Conservation (phyloP, 768 basidiomycete genomes). For the Tubosaeta brunneosetosa region DNA sequence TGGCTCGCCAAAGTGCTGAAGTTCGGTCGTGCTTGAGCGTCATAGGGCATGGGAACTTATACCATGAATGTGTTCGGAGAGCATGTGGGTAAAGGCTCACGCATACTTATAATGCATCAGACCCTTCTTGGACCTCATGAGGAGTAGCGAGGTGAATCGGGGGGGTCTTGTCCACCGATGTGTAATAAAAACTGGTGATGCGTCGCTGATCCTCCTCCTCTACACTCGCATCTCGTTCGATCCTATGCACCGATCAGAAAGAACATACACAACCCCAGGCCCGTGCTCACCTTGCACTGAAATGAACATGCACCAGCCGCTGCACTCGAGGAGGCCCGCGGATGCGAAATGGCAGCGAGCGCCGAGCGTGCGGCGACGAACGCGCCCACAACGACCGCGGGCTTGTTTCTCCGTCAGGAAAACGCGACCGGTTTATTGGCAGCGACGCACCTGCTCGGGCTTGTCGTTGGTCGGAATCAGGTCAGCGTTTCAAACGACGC, state of each 20-base stretch:
- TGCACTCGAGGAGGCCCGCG: slow-evolving; percentile 39
- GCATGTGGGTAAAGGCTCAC: no score
- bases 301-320: slow-evolving; percentile 27
- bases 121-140: no score
- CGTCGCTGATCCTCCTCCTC: slow-evolving; percentile 19
- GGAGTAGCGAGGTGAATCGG: no score
- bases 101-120: no score
- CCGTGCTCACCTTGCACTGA: slow-evolving; percentile 38
- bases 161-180: slow-evolving; percentile 25
- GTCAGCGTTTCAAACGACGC: slow-evolving; percentile 33
- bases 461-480: slow-evolving; percentile 28
- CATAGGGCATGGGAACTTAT: no score
- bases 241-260: slow-evolving; percentile 13
- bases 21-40: no score
- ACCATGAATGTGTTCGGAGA: no score
- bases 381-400: slow-evolving; percentile 36
- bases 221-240: slow-evolving; percentile 19
- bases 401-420: slow-evolving; percentile 16
- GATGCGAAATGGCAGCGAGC: slow-evolving; percentile 37
- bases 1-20: no score
- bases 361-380: slow-evolving; percentile 38
- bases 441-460: slow-evolving; percentile 17
- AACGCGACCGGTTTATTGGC: no score
- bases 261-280: not conserved
- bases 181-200: slow-evolving; percentile 36